Percentiles rank a stretch among this genome's conserved stretches.
phyloP scores from a whole-genome alignment of 768 basidiomycete genomes.

The Porpolomopsis calyptriformis region DNA sequence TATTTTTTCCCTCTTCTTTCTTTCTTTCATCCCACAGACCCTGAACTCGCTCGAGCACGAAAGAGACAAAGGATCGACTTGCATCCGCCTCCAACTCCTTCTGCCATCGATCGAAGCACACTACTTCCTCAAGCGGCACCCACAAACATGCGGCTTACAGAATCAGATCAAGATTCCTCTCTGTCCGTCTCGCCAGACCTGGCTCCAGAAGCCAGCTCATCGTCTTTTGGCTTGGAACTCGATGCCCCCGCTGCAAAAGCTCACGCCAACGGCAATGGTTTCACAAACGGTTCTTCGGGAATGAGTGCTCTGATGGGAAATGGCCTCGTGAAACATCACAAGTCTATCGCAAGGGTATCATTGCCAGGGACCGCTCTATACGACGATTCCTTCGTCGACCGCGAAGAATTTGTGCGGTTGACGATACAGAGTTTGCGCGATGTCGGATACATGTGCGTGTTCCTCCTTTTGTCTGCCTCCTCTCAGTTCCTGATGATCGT shows the following conservation, averaged over 20 bases:
- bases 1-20: neutral
- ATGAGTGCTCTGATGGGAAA: constrained; percentile 29
- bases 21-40: constrained; percentile 22
- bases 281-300: constrained; percentile 27
- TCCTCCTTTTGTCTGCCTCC: constrained; percentile 1
- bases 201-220: constrained; percentile 42
- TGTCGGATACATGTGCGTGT: constrained; percentile 61
- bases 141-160: constrained; percentile 42
- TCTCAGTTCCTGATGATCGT: neutral
- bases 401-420: constrained; percentile 85
- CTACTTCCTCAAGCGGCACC: constrained; percentile 19
- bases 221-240: constrained; percentile 30
- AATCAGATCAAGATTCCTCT: constrained; percentile 37
- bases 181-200: constrained; percentile 36
- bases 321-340: constrained; percentile 41
- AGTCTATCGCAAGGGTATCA: constrained; percentile 48
- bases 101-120: constrained; percentile 25
- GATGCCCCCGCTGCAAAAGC: constrained; percentile 25
- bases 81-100: constrained; percentile 21
- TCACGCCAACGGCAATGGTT: constrained; percentile 36
- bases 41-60: constrained; percentile 46
- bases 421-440: constrained; percentile 85
- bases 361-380: constrained; percentile 68
- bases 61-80: constrained; percentile 61
- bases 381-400: constrained; percentile 66